phyloP scores from a whole-genome alignment of 2,329 filamentous ascomycete species.

The Diaporthe aspalathi region DNA sequence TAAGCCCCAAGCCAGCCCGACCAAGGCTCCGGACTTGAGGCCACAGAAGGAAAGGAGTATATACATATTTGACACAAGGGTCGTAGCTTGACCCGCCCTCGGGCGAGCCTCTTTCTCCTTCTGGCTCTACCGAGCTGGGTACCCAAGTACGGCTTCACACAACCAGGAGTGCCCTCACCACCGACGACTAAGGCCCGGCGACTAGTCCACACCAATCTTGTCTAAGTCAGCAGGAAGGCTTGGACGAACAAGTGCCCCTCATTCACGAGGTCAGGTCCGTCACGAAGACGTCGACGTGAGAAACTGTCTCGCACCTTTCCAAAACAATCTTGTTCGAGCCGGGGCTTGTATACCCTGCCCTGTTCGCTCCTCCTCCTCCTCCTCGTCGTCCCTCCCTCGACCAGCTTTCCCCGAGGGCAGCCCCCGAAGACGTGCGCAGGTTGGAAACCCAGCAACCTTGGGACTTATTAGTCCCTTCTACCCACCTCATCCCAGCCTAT shows the following conservation, averaged over 20 bases:
- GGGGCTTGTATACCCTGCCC: not conserved
- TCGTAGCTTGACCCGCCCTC: not conserved
- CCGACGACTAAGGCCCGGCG: not conserved
- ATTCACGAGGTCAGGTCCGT: not conserved
- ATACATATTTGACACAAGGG: constrained; percentile 4
- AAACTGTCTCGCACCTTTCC: constrained; percentile 13
- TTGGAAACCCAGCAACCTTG: not conserved
- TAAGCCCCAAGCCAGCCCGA: not conserved
- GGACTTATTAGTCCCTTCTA: not conserved
- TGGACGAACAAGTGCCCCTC: not conserved
- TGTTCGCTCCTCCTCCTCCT: not conserved
- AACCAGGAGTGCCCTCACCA: not conserved
- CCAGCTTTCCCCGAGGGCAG: too few species aligned
- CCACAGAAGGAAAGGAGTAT: not conserved
- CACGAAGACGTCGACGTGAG: not conserved
- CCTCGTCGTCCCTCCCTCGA: not conserved
- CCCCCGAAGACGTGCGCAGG: too few species aligned
- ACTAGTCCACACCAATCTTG: constrained; percentile 22
- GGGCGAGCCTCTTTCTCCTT: constrained; percentile 10
- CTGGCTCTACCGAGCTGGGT: constrained; percentile 4
- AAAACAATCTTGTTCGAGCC: constrained; percentile 16
- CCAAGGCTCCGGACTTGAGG: not conserved
- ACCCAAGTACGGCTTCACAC: not conserved
- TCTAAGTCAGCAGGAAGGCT: constrained; percentile 15
- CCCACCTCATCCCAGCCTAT: not conserved